Base-by-base conservation (phyloP, 805 yeast genomes). In the Wickerhamiella occidentalis region DNA sequence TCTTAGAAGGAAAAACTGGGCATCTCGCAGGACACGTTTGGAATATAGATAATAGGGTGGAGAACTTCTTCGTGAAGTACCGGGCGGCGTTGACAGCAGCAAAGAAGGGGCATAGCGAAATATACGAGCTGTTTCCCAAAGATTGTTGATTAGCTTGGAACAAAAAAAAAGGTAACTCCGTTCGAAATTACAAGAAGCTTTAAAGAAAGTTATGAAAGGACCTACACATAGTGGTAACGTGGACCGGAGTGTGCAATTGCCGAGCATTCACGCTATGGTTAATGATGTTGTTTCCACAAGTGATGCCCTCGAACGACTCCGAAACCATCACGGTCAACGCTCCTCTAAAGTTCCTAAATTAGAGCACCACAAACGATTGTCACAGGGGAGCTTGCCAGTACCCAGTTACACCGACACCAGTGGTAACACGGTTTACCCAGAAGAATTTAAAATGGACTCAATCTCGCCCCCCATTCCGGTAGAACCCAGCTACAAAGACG, bases 241-340 rank as follows among this genome's bases (percentile, higher is more conserved):
- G 30, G 37, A 25, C 8, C 18, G 40, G 1, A 18, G 47, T 23
- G 45, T 57, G 11, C 41, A 40, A 30, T 51, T 57, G 19, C 61
- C 61, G 7, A 46, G 59, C 6, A 56, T 58, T 22, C 55, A 55
- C 49, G 49, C 51, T 30, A 54, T 58, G 25, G 57, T 58, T 15
- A 48, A 54, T 8, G 59, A 57, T 33, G 51, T 57, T n/a, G 52
- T 46, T 3, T 52, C 58, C 6, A 47, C 58, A 1, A 46, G 49
- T 13, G 56, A 49, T 25, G 52, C 51, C 3, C 48, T 57, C 12
- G 55, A 50, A 18, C 33, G 48, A 36, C 26, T 45, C n/a, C 41
- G 29, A 19, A 35, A 7, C 29, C 25, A n/a, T 8, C 40, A 19
- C 22, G 35, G 6, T 17, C 22, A 21, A 18, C 21, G 13, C 33